Base-by-base conservation (phyloP, 805 yeast species). In the Metahyphopichia silvanorum region DNA sequence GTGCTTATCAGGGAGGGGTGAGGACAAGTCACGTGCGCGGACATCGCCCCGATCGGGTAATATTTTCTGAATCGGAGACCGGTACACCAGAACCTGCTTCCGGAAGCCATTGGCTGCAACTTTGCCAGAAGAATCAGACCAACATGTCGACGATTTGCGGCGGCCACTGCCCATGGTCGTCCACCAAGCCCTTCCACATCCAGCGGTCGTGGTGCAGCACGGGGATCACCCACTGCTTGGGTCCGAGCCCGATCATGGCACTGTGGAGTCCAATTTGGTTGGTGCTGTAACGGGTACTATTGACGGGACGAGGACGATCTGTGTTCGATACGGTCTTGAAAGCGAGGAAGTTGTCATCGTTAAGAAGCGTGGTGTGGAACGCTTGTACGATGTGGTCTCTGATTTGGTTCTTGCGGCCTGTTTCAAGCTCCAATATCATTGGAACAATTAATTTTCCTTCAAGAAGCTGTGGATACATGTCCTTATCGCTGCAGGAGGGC, bases 381-480 rank as follows among this genome's bases (percentile, higher is more conserved):
- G 46, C 44, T 26, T 44, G 47, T 7, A 45, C 17, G 11, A 44
- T 35, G 34, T 52, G 57, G 20, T 52, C 56, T 21, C 57, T 29
- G 21, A 52, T 47, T 30, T 52, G 57, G 35, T 52, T 51, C 39
- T 51, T 52, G 22, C 56, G 31, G 5, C 57, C 56, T 1, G 56
- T 49, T 13, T 36, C 32, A 12, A 51, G 35, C 27, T 49, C 47
- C 21, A 51, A 31, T 4, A 49, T 30, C 2, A 47, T 32, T 5
- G 57, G 57, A 16, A 37, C 35, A 4, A 49, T 33, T 11, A 21
- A 10, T 18, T 38, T 43, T 5, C 33, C 31, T 6, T 31, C 14
- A 27, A 33, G 47, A 5, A 51, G 36, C n/a, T 30, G 16, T 8
- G 49, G 51, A 27, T 43, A 48, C 15, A 25, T 21, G 11, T 15